Conservation (phyloP, 306 rosid species). For the Pyrus pyrifolia region DNA sequence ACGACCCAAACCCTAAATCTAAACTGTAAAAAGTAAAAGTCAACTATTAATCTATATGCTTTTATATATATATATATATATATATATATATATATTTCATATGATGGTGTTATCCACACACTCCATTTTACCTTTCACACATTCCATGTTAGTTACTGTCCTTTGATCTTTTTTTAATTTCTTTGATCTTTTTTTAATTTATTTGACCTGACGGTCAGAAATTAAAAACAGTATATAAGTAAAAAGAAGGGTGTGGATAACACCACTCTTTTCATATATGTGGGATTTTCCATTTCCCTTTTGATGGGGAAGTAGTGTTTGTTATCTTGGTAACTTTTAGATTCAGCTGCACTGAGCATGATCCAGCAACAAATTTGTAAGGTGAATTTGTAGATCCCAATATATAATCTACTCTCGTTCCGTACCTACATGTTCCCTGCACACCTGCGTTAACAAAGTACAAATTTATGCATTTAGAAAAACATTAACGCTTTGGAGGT, state of each 20-base stretch:
- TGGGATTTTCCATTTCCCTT: too few relatives aligned
- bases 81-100: neutral
- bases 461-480: neutral
- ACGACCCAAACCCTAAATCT: neutral
- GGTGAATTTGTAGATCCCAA: conserved; percentile 61
- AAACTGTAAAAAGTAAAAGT: neutral
- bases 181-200: too few relatives aligned
- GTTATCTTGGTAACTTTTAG: conserved; percentile 22
- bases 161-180: too few relatives aligned
- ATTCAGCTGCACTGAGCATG: conserved; percentile 59
- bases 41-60: neutral
- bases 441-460: conserved; percentile 48
- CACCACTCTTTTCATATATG: too few relatives aligned
- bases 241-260: too few relatives aligned
- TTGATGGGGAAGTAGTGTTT: too few relatives aligned
- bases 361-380: conserved; percentile 72
- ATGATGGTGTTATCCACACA: neutral
- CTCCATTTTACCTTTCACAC: too few relatives aligned
- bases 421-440: conserved; percentile 94
- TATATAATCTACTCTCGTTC: conserved; percentile 85
- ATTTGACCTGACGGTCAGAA: too few relatives aligned
- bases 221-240: fast-evolving
- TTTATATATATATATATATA: too few relatives aligned
- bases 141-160: too few relatives aligned
- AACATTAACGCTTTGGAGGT: too few relatives aligned